phyloP scores from a whole-genome alignment of 495 filamentous ascomycete genomes.

The Talaromyces wortmannii region DNA sequence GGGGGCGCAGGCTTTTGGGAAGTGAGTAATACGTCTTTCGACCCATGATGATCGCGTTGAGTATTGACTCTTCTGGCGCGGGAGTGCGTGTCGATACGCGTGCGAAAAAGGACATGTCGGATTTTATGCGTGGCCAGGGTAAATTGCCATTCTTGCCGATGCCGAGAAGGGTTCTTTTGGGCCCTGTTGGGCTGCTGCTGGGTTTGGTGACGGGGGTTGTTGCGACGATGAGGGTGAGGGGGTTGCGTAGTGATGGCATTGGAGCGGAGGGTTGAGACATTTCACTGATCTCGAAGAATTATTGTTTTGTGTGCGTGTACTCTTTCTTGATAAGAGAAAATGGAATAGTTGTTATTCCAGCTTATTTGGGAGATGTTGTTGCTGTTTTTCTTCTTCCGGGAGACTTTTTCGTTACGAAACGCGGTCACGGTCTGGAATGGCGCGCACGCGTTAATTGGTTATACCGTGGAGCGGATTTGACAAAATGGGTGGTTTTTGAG shows the following conservation, averaged over 20 bases:
- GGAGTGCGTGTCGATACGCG: slow-evolving; percentile 70
- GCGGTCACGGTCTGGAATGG: too few relatives aligned
- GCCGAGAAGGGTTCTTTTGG: slow-evolving; percentile 54
- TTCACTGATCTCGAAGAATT: not conserved
- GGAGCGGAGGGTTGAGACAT: slow-evolving; percentile 14
- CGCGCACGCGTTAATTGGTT: too few relatives aligned
- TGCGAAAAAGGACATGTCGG: slow-evolving; percentile 92
- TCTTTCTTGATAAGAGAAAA: not conserved
- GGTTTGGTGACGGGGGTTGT: slow-evolving; percentile 26
- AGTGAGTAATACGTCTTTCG: slow-evolving; percentile 93
- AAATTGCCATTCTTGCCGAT: slow-evolving; percentile 76
- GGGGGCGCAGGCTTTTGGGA: slow-evolving; percentile 66
- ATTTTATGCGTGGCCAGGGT: slow-evolving; percentile 81
- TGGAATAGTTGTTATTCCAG: not conserved
- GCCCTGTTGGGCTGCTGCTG: slow-evolving; percentile 38
- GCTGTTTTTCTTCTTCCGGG: not conserved
- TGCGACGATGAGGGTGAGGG: slow-evolving; percentile 36
- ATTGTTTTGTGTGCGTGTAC: not conserved
- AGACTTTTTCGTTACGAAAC: too few relatives aligned
- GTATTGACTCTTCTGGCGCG: not conserved
- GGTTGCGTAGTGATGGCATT: slow-evolving; percentile 8
- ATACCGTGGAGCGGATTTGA: too few relatives aligned
- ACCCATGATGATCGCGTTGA: slow-evolving; percentile 92
- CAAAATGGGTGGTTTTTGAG: too few relatives aligned
- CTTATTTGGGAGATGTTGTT: not conserved